Evolutionary conservation across 805 yeast species (phyloP).

Genomic region (Pichia cephalocereana): DNA sequence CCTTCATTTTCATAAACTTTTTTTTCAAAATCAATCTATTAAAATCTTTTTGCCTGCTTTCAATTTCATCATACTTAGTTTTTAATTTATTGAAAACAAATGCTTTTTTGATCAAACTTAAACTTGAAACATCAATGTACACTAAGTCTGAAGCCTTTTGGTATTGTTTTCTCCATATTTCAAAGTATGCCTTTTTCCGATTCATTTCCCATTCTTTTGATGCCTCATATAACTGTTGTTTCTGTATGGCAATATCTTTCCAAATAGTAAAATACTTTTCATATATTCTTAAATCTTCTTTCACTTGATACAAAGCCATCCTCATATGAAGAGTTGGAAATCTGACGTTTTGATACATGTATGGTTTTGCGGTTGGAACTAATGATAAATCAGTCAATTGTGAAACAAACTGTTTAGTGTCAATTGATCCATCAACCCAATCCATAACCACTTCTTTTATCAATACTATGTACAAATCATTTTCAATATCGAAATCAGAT

Average conservation of each 20-base stretch:
- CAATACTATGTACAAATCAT: constrained; percentile 17
- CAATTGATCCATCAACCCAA: constrained; percentile 11
- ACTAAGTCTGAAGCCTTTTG: background rate
- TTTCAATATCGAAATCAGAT: constrained; percentile 1
- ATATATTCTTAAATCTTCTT: constrained; percentile 13
- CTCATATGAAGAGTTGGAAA: constrained; percentile 22
- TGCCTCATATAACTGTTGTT: background rate
- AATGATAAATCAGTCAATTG: constrained; percentile 18
- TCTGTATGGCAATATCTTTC: constrained; percentile 4
- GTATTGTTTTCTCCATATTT: background rate
- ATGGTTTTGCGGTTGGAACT: constrained; percentile 20
- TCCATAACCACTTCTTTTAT: constrained; percentile 14
- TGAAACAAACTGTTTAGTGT: constrained; percentile 11
- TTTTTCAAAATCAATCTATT: background rate
- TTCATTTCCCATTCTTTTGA: background rate
- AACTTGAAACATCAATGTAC: background rate
- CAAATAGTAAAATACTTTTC: constrained; percentile 14
- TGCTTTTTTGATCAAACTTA: background rate
- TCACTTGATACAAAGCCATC: constrained; percentile 17
- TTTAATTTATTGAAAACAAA: background rate
- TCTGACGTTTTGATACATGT: constrained; percentile 7
- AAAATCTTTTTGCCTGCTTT: no score
- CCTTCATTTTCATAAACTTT: background rate
- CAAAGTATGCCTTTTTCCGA: background rate
- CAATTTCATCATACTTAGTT: background rate